Evolutionary conservation across 805 yeast genomes (phyloP), one percentile per base, ranked within the genome.

Genomic region (Schwanniomyces pseudopolymorphus): DNA sequence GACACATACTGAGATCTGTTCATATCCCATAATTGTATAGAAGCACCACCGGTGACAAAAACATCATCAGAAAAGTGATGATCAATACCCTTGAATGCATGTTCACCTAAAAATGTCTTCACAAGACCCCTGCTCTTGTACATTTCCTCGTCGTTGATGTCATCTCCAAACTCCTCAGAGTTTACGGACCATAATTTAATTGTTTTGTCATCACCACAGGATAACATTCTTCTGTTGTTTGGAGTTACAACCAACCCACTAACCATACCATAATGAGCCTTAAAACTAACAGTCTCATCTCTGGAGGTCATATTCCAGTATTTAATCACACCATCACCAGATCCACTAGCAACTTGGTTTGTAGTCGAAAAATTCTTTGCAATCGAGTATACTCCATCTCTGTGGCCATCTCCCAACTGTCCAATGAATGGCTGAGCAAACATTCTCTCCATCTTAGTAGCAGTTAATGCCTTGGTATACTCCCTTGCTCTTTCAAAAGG

Each of bases 401-500:
- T 74, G 61, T 95, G 99, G 7, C 99, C 99, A 50, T 81, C 79
- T 3, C 99, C 99, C 31, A 94, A 69, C 62, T 94, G 98, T 0
- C 96, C 97, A 17, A 95, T 77, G 66, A 94, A 94, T 2, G 99
- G 99, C 61, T 91, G 91, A 0, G 99, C 98, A 78, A 94, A 94
- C 87, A 94, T 85, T 55, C 97, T 79, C 62, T 92, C 98, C 70
- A 94, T 66, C 63, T 94, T 94, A 13, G 98, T 91, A 22, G 99
- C 98, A 46, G 89, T 92, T 44, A 94, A 69, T 0, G 98, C 98
- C 54, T 91, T 81, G 16, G 97, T 88, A 60, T 94, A 94, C 67
- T 94, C 99, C 61, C 99, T 78, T 5, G 98, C 97, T 56, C 98
- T 77, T 69, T 94, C 98, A 60, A 94, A 92, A 0, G 97, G 99